Evolutionary conservation across 352 stramenopile genomes (phyloP).

Genomic region (Phytophthora citrophthora): DNA sequence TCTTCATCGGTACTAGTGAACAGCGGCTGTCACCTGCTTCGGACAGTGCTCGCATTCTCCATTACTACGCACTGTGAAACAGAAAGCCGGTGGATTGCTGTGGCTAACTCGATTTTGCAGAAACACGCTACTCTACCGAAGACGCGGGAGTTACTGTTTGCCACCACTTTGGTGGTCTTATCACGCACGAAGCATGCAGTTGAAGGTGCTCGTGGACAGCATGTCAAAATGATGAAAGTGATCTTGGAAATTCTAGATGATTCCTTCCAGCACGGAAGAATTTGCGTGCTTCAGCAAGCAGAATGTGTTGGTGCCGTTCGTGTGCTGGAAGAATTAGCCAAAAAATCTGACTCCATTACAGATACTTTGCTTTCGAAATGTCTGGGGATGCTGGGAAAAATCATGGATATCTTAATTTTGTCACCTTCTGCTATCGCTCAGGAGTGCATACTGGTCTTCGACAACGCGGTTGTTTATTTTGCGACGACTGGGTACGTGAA

Average conservation of each 20-base stretch:
- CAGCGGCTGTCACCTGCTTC: conserved; percentile 26
- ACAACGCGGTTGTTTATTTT: conserved; percentile 19
- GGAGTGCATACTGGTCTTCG: conserved; percentile 6
- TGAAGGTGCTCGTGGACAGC: conserved; percentile 6
- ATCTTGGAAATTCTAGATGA: conserved; percentile 16
- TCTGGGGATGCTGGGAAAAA: conserved; percentile 23
- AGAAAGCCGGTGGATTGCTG: conserved; percentile 29
- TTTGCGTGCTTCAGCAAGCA: conserved; percentile 18
- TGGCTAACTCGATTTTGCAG: conserved; percentile 22
- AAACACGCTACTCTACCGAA: conserved; percentile 8
- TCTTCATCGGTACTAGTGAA: conserved; percentile 10
- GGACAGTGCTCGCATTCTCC: conserved; percentile 12
- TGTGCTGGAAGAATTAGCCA: conserved; percentile 24
- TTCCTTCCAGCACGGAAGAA: conserved; percentile 22
- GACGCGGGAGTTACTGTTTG: conserved; percentile 18
- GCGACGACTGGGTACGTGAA: conserved; percentile 13
- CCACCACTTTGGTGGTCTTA: conserved; percentile 19
- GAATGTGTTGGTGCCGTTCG: conserved; percentile 23
- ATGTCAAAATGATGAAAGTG: conserved; percentile 32
- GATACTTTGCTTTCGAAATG: conserved; percentile 27
- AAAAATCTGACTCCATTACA: conserved; percentile 11
- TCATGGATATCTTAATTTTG: conserved; percentile 22
- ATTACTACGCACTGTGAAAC: conserved; percentile 11
- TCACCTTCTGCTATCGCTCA: conserved; percentile 15
- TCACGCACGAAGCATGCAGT: conserved; percentile 10